Evolutionary conservation across 1,284 basidiomycete species (phyloP).

Genomic region (Ustilago crameri): DNA sequence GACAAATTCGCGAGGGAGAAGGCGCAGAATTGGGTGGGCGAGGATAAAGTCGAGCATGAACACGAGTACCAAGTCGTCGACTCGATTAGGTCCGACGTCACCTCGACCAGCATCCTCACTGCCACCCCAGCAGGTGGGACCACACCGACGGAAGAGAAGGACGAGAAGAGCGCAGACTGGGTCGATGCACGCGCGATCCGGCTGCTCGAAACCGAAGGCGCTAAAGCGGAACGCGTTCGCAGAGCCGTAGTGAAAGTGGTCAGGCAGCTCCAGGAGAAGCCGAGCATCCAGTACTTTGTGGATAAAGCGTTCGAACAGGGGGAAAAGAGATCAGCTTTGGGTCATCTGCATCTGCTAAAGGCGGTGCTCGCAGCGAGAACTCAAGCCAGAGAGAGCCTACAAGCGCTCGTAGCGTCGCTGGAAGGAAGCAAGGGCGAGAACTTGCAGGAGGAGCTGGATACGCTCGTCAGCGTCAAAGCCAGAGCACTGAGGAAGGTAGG

Average conservation of each 20-base stretch:
- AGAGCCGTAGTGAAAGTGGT: conserved; percentile 12
- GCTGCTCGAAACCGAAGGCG: background rate
- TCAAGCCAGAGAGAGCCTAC: conserved; percentile 3
- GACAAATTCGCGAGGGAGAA: conserved; percentile 39
- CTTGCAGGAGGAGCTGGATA: conserved; percentile 2
- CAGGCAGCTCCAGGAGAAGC: conserved; percentile 14
- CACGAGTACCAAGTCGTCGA: conserved; percentile 48
- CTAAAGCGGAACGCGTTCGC: background rate
- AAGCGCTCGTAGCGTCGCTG: background rate
- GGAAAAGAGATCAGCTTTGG: conserved; percentile 4
- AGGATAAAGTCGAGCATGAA: conserved; percentile 35
- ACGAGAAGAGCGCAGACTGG: conserved; percentile 4
- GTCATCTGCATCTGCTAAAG: conserved; percentile 9
- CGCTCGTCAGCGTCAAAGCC: conserved; percentile 5
- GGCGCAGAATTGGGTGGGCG: conserved; percentile 40
- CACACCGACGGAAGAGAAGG: background rate
- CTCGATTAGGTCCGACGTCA: conserved; percentile 5
- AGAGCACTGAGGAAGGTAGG: conserved; percentile 9
- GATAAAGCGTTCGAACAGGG: conserved; percentile 13
- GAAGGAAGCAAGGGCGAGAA: background rate
- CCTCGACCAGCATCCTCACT: background rate
- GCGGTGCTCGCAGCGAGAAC: conserved; percentile 16
- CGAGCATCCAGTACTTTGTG: conserved; percentile 45
- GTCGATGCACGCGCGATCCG: conserved; percentile 1
- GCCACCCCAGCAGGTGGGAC: background rate